Evolutionary conservation across 176 grass and related monocot species (phyloP), one percentile per base, ranked within the genome.

Genomic region (Saccharum spontaneum): DNA sequence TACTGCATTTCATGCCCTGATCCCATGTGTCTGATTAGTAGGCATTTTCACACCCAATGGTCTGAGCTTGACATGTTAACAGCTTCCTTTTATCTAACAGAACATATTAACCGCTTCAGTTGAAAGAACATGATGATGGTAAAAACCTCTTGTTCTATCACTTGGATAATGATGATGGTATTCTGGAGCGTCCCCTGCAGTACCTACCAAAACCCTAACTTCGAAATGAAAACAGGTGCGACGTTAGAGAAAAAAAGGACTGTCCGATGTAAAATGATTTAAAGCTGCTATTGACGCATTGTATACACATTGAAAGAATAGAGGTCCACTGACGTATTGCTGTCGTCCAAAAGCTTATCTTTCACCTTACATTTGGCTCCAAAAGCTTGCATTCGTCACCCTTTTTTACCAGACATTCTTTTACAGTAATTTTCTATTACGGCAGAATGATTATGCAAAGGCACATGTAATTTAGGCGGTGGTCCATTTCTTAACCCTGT

Each of bases 321-420:
- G 71, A 87, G 33, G 69, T 66, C 17, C 61, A 69, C 69, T 83
- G 80, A 83, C 80, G 69, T 84, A 87, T 90, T 79, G 61, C 60
- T 90, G 80, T 84, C 89, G 78, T 84, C 85, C 8, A 41, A 90
- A 86, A 87, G 88, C 88, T 62, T 81, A 64, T 49, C 60, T 57
- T 57, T 33, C 23, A 30, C 67, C 48, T 69, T 83, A 54, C 80
- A 74, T 74, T 79, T n/a, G 68, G 60, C 28, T 87, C 80, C 39
- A 87, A 87, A 75, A 75, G 69, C 60, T 90, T 59, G 55, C 15
- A 30, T 73, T 67, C 66, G 73, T 73, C 79, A 75, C 89, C 11
- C 74, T 75, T 69, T 61, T 78, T 80, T 55, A 75, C 2, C 69
- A 31, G 40, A 44, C 22, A 38, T 20, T 72, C 66, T 59, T 73